Conservation (phyloP, 228 moss, liverwort and hornwort species). For the Sphagnum magellanicum region DNA sequence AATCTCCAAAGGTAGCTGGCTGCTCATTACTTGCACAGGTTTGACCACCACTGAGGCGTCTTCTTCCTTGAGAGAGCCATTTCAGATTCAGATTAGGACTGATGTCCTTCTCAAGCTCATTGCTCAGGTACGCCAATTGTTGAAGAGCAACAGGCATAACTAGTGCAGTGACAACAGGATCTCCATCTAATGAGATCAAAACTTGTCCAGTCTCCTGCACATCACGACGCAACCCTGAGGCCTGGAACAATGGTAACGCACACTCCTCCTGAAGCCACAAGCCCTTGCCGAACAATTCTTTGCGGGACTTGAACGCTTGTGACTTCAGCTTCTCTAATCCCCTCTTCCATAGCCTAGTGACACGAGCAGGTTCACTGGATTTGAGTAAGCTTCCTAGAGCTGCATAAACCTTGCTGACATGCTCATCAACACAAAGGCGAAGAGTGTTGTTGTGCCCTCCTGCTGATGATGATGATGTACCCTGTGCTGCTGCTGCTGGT, state of each 20-base stretch:
- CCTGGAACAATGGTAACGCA: constrained; percentile 32
- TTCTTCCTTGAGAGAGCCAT: constrained; percentile 31
- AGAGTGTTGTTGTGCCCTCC: constrained; percentile 9
- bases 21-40: constrained; percentile 49
- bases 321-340: constrained; percentile 35
- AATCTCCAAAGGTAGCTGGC: constrained; percentile 30
- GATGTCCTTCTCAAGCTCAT: constrained; percentile 18
- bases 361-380: constrained; percentile 20
- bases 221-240: constrained; percentile 27
- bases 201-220: constrained; percentile 35
- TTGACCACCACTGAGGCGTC: constrained; percentile 27
- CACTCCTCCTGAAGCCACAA: constrained; percentile 48
- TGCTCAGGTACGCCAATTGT: constrained; percentile 34
- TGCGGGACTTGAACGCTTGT: constrained; percentile 47
- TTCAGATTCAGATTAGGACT: constrained; percentile 12
- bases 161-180: constrained; percentile 38
- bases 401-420: constrained; percentile 34
- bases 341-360: constrained; percentile 19
- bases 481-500: neutral
- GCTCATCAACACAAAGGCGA: constrained; percentile 45
- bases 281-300: constrained; percentile 26
- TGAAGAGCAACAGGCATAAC: constrained; percentile 52
- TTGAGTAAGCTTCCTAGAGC: constrained; percentile 40
- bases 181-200: constrained; percentile 28
- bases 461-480: neutral